Evolutionary conservation across 371 early-diverging fungal genomes (phyloP).

Genomic region (Mortierella sp.): DNA sequence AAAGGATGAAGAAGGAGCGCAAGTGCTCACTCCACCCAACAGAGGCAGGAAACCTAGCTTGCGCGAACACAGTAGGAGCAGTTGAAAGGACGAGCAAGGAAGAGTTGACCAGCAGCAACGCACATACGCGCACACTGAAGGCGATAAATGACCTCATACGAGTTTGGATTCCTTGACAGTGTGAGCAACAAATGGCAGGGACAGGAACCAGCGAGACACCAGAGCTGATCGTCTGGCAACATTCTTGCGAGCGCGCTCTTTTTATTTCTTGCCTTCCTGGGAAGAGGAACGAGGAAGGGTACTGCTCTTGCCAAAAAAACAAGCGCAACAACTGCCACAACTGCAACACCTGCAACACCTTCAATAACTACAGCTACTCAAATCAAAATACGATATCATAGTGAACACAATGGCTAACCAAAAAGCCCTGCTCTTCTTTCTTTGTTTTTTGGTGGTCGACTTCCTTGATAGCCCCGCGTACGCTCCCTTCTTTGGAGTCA

Average conservation of each 20-base stretch:
- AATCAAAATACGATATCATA: neutral
- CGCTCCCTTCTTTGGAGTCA: conserved; percentile 97
- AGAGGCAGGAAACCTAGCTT: neutral
- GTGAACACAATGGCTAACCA: neutral
- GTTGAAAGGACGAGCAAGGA: neutral
- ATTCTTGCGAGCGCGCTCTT: neutral
- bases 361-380: neutral
- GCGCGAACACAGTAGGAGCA: neutral
- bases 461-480: conserved; percentile 85
- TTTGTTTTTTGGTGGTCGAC: neutral
- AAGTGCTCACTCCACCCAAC: neutral
- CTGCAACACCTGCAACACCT: neutral
- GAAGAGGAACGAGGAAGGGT: no score
- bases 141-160: no score
- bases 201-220: neutral
- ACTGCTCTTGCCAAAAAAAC: neutral
- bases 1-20: neutral
- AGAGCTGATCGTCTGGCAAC: no score
- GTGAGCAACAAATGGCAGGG: neutral
- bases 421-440: neutral
- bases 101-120: neutral
- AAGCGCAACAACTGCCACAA: no score
- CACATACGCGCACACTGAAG: no score
- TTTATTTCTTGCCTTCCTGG: neutral
- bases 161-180: neutral